Base-by-base conservation (phyloP, 164 flowering plant genomes). In the Piper longum region DNA sequence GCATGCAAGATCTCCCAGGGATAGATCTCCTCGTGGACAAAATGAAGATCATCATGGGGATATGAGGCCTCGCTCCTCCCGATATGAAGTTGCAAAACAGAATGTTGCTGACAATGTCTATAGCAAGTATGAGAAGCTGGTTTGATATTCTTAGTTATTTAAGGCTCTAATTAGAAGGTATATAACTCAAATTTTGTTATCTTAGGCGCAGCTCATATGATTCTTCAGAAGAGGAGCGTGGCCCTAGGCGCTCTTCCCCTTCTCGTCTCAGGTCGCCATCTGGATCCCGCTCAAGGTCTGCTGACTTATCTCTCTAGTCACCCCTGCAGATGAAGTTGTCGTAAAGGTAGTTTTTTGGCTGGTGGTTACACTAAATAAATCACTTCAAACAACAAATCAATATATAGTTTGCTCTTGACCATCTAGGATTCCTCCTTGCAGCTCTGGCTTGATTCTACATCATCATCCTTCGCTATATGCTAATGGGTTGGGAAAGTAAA, bases 231-330 rank as follows among this genome's bases (percentile, higher is more conserved):
- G 88, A 75, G 62, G 70, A 58, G 19, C 71, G 74, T 51, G 68
- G 52, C 26, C 73, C 59, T 5, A 75, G 82, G 81, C 81, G 77
- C 69, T 73, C 86, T 16, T 73, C 86, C 17, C 83, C 85, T 41
- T 70, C 78, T 52, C 70, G 77, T 57, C 73, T 17, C 4, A 39
- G 88, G 59, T 86, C 96, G 7, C 96, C 89, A 11, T 79, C 89
- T 52, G 88, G 89, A 41, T 86, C 88, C 0, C 75, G 96, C 17
- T 88, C 96, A 12, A 74, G 89, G 68, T 86, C 91, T 65, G 84
- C 84, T 7, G 96, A 86, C 63, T 4, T 77, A 59, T 81, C 84
- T 7, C 89, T n/a, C 89, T 17, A 68, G 69, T 58, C 68, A 65
- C 62, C 67, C 81, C 70, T 61, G 77, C 41, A 36, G 60, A 57